Percentiles rank a stretch among this genome's conserved stretches.
phyloP scores from a whole-genome alignment of 805 yeast species.

The Metschnikowia borealis region DNA sequence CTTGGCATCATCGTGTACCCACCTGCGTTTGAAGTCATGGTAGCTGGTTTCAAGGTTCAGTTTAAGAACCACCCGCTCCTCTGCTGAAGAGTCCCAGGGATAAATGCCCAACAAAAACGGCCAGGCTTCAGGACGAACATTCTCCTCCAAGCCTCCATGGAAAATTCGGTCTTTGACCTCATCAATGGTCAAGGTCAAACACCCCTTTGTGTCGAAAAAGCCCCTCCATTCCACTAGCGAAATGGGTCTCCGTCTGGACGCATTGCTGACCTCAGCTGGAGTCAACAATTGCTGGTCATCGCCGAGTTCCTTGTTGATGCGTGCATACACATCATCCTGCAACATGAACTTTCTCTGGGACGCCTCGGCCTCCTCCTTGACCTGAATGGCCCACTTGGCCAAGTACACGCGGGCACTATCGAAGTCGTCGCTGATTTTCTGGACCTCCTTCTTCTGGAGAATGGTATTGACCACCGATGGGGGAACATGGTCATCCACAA shows the following conservation, averaged over 20 bases:
- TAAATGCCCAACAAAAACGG: conserved; percentile 74
- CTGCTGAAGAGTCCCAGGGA: conserved; percentile 80
- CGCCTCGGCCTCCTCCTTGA: conserved; percentile 82
- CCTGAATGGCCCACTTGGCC: conserved; percentile 95
- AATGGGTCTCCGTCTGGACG: conserved; percentile 68
- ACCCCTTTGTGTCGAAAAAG: conserved; percentile 76
- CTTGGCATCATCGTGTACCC: conserved; percentile 56
- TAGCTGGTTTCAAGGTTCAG: conserved; percentile 58
- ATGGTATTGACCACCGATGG: conserved; percentile 54
- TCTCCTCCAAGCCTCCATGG: conserved; percentile 76
- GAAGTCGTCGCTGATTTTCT: conserved; percentile 78
- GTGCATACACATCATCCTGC: conserved; percentile 55
- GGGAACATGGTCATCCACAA: conserved; percentile 64
- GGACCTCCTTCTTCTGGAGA: conserved; percentile 68
- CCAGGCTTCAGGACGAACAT: conserved; percentile 76
- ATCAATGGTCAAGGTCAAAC: conserved; percentile 63
- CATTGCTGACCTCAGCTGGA: conserved; percentile 53
- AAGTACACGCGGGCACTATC: conserved; percentile 88
- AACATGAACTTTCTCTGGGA: conserved; percentile 49
- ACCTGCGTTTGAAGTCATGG: conserved; percentile 60
- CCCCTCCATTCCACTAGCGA: conserved; percentile 74
- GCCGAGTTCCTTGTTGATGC: conserved; percentile 60
- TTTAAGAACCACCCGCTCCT: conserved; percentile 60
- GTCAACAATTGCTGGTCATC: conserved; percentile 42
- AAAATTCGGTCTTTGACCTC: conserved; percentile 83